Percentiles rank a stretch among this genome's conserved stretches.
Conservation (phyloP, 306 rosid species). For the Ceratonia siliqua region DNA sequence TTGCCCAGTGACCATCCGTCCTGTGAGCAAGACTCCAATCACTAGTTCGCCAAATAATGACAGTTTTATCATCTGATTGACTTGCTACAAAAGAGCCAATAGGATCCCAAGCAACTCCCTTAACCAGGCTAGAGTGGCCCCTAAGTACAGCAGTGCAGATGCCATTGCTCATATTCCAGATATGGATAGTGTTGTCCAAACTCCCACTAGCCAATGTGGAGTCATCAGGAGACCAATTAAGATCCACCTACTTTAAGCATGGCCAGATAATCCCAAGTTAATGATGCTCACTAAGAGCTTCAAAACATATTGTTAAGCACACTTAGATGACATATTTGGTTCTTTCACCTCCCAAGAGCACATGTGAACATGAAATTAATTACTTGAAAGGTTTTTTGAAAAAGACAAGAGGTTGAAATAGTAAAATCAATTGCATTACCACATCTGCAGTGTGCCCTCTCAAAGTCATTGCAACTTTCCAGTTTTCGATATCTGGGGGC, state of each 20-base stretch:
- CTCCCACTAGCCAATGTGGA: constrained; percentile 89
- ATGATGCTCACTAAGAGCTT: constrained; percentile 32
- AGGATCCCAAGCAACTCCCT: constrained; percentile 99
- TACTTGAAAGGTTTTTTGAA: neutral
- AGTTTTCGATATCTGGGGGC: constrained; percentile 91
- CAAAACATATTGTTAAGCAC: constrained; percentile 16
- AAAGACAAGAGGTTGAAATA: constrained; percentile 1
- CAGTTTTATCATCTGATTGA: constrained; percentile 96
- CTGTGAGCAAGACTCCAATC: constrained; percentile 98
- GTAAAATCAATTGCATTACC: constrained; percentile 70
- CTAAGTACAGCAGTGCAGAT: constrained; percentile 93
- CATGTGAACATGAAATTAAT: constrained; percentile 13
- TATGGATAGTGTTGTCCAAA: constrained; percentile 85
- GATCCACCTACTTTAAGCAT: constrained; percentile 99
- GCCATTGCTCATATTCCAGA: constrained; percentile 92
- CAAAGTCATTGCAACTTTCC: constrained; percentile 91
- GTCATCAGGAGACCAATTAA: constrained; percentile 97
- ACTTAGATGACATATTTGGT: constrained; percentile 11
- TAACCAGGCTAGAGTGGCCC: constrained; percentile 95
- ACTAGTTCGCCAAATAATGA: constrained; percentile 90
- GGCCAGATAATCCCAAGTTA: constrained; percentile 60
- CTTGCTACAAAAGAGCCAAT: constrained; percentile 94
- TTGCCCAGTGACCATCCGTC: constrained; percentile 90
- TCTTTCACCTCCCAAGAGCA: constrained; percentile 16
- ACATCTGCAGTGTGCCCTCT: constrained; percentile 99